Base-by-base conservation (phyloP, 805 yeast genomes). In the Lachancea sp. region DNA sequence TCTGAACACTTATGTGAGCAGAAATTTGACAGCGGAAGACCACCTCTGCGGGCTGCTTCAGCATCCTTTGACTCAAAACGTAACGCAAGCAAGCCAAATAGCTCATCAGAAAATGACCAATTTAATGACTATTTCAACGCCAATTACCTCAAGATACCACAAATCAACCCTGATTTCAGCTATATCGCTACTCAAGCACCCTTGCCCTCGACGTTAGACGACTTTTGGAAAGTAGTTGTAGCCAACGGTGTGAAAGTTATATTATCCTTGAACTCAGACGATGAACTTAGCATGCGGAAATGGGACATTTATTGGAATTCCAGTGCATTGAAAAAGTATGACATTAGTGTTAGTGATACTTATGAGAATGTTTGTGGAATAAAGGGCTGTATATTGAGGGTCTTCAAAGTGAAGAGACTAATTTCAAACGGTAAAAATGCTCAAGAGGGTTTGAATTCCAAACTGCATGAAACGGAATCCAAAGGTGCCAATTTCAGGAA, bases 181-280 rank as follows among this genome's bases (percentile, higher is more conserved):
- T 83, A 82, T 54, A 83, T 89, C 46, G 96, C 95, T 0, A 76
- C 95, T 1, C 96, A 90, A 57, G 98, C 96, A 1, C 98, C 98
- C 2, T 58, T 84, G 31, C 69, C 69, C 2, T 71, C 75, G 16
- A 90, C 97, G 0, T 71, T 81, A 31, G 83, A 81, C 24, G 96
- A 90, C 59, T 90, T 92, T 55, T 90, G 96, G 96, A 82, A 78
- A 48, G 84, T 87, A 58, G 75, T 85, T 0, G 68, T 77, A 44
- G 74, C 80, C 26, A 76, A 84, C 51, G 60, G 70, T 3, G 72
- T 78, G 6, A 78, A 83, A n/a, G 64, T 89, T 1, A 77, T 90
- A 30, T 63, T 90, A 4, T 84, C 95, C 25, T 68, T 87, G 45
- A 83, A 95, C 6, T 80, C 81, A 8, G 79, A 83, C 43, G 67